Percentiles rank a stretch among this genome's conserved stretches.
phyloP scores from a whole-genome alignment of 176 grass and related monocot species.

The Oryza meyeriana region DNA sequence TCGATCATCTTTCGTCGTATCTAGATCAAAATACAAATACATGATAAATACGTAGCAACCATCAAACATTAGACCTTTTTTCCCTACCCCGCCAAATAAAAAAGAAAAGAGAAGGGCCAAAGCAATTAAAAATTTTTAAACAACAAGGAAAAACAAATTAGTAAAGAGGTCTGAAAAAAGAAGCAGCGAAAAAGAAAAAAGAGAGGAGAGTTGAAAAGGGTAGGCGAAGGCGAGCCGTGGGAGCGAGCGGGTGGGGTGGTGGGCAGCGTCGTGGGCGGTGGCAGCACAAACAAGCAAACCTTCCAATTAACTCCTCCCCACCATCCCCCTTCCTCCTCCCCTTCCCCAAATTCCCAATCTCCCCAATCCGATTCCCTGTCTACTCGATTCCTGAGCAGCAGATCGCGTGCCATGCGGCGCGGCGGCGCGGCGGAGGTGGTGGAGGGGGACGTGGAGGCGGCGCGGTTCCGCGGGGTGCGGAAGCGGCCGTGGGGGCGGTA shows the following conservation, averaged over 20 bases:
- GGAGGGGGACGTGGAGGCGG: conserved; percentile 10
- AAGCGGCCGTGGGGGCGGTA: conserved; percentile 75
- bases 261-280: conserved; percentile 36
- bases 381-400: neutral
- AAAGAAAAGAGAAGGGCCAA: too few relatives aligned
- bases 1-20: too few relatives aligned
- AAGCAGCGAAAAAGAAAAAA: neutral
- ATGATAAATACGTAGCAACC: too few relatives aligned
- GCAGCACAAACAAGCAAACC: conserved; percentile 47
- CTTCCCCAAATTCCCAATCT: neutral
- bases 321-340: neutral
- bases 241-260: neutral
- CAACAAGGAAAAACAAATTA: too few relatives aligned
- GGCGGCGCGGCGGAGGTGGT: conserved; percentile 23
- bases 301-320: conserved; percentile 44
- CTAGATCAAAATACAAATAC: too few relatives aligned
- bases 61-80: too few relatives aligned
- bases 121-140: neutral
- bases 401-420: conserved; percentile 23
- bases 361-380: neutral
- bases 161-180: neutral
- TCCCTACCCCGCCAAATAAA: too few relatives aligned
- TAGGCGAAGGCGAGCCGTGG: neutral
- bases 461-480: conserved; percentile 69
- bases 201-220: neutral